Percentiles rank a stretch among this genome's conserved stretches.
Evolutionary conservation across 2,329 filamentous ascomycete species (phyloP).

Genomic region (Venturia effusa): DNA sequence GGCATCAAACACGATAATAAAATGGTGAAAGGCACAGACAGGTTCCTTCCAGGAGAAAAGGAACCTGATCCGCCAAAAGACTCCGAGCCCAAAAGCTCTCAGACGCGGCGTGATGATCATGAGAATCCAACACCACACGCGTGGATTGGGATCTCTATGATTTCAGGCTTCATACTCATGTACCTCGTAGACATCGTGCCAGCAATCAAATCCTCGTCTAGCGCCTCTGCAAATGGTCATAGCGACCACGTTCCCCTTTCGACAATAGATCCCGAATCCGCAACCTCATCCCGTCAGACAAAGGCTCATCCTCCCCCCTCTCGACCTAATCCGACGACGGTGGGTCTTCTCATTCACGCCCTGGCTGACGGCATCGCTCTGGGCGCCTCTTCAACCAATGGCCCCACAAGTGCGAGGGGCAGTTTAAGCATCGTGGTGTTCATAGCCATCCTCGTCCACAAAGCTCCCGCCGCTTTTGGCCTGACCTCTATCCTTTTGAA

Average conservation of each 20-base stretch:
- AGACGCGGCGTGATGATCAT: neutral
- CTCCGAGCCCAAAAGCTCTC: neutral
- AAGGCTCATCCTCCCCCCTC: slow-evolving; percentile 28
- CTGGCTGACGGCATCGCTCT: slow-evolving; percentile 92
- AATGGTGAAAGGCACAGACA: neutral
- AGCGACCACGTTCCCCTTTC: slow-evolving; percentile 69
- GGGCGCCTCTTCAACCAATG: slow-evolving; percentile 61
- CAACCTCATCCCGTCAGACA: slow-evolving; percentile 18
- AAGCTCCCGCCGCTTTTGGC: slow-evolving; percentile 90
- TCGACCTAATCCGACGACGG: slow-evolving; percentile 47
- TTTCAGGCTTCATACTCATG: slow-evolving; percentile 90
- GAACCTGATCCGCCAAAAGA: neutral
- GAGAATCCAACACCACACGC: slow-evolving; percentile 33
- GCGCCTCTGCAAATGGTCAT: neutral
- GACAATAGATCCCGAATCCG: slow-evolving; percentile 51
- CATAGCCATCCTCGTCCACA: slow-evolving; percentile 93
- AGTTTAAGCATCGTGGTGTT: slow-evolving; percentile 83
- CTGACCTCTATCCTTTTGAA: slow-evolving; percentile 82
- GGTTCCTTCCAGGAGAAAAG: neutral
- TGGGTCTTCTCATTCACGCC: slow-evolving; percentile 90
- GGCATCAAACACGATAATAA: neutral
- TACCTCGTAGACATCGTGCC: slow-evolving; percentile 66
- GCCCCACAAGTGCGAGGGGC: slow-evolving; percentile 50
- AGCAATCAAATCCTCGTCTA: slow-evolving; percentile 16
- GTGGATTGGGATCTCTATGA: slow-evolving; percentile 79